A percentile compares a stretch with the other conserved stretches of the same genome.
Conservation (phyloP, 306 rosid species). For the Lotus japonicus region DNA sequence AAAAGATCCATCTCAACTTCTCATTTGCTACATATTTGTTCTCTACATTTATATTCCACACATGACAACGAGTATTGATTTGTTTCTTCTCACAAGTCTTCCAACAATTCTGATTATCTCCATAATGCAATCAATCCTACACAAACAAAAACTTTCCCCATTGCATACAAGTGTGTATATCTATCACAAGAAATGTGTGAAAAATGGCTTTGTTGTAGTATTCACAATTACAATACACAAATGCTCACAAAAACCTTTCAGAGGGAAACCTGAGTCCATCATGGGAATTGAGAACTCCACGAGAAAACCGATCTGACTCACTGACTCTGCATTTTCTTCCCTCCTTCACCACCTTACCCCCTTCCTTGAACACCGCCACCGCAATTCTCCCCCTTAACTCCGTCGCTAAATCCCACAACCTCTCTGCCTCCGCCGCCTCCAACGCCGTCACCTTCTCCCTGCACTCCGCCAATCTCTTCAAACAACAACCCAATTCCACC, state of each 20-base stretch:
- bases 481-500: slow-evolving; percentile 49
- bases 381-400: slow-evolving; percentile 35
- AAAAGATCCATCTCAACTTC: too few species aligned
- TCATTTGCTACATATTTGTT: too few species aligned
- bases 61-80: not conserved
- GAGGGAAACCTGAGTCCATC: slow-evolving; percentile 46
- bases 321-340: slow-evolving; percentile 3
- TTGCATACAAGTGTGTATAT: too few species aligned
- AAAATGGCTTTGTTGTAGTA: not conserved
- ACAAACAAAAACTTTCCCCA: too few species aligned
- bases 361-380: slow-evolving; percentile 18
- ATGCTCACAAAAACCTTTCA: slow-evolving; percentile 24
- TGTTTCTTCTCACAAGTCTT: not conserved
- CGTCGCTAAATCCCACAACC: slow-evolving; percentile 46
- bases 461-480: slow-evolving; percentile 60
- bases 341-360: slow-evolving; percentile 2
- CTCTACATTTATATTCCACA: too few species aligned
- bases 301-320: slow-evolving; percentile 51
- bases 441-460: slow-evolving; percentile 21
- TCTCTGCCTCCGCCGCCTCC: not conserved
- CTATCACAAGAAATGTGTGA: not conserved
- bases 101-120: not conserved
- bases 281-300: slow-evolving; percentile 8
- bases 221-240: not conserved
- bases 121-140: too few species aligned